A percentile compares a stretch with the other conserved stretches of the same genome.
Evolutionary conservation across 2,329 filamentous ascomycete species (phyloP).

Genomic region (Aureobasidium sp.): DNA sequence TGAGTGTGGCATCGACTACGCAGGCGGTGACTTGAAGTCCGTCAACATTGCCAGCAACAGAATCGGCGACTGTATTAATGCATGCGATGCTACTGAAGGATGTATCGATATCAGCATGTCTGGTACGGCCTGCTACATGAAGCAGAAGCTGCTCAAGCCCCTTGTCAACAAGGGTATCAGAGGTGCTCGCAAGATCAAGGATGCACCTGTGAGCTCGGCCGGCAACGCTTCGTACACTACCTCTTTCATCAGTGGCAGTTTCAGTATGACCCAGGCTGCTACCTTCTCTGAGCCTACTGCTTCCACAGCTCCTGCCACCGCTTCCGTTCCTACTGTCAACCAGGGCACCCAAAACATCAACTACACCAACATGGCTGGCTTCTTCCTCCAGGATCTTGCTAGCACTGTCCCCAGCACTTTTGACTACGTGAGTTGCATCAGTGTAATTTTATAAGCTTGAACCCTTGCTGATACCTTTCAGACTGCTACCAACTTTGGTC

Average conservation of each 20-base stretch:
- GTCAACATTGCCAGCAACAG: conserved; percentile 11
- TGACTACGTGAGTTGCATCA: conserved; percentile 48
- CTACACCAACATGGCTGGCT: conserved; percentile 54
- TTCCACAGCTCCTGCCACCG: conserved; percentile 15
- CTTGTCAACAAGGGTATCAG: not conserved
- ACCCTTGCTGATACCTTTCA: conserved; percentile 24
- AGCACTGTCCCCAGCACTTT: conserved; percentile 51
- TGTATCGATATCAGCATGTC: conserved; percentile 17
- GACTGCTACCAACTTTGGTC: conserved; percentile 57
- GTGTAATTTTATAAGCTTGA: not conserved
- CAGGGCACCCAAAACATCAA: conserved; percentile 39
- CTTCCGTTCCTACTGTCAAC: conserved; percentile 15
- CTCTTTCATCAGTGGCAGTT: no score
- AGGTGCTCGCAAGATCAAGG: conserved; percentile 11
- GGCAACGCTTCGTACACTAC: not conserved
- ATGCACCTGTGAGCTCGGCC: not conserved
- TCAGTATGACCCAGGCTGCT: not conserved
- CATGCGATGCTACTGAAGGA: conserved; percentile 12
- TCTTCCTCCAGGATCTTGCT: conserved; percentile 58
- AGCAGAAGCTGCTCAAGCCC: conserved; percentile 1
- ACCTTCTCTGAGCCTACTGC: conserved; percentile 18
- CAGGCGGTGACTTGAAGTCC: conserved; percentile 15
- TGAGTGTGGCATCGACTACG: conserved; percentile 14
- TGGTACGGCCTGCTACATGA: conserved; percentile 16
- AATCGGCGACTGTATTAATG: conserved; percentile 15